Conservation (phyloP, 1,139 yeast genomes). For the Entelexis sorbosivorans region DNA sequence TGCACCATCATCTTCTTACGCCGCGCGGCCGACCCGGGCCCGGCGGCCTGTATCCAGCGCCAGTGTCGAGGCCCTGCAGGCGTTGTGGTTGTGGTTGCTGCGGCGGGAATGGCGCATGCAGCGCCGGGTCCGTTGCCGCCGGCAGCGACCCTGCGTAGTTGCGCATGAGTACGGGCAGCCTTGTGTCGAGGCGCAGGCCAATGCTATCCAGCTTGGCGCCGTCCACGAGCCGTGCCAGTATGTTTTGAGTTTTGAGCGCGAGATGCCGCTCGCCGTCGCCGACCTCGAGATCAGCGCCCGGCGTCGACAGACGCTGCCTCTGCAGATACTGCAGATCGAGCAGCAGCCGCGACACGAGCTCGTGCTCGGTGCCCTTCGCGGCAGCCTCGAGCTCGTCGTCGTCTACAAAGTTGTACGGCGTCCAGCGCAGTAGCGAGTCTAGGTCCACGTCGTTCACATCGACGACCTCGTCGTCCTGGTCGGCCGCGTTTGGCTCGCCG, state of each 20-base stretch:
- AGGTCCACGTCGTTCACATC: constrained; percentile 11
- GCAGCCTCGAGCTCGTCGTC: constrained; percentile 46
- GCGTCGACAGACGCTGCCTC: constrained; percentile 40
- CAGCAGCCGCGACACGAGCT: constrained; percentile 46
- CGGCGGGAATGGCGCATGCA: constrained; percentile 4
- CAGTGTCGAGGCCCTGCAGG: constrained; percentile 8
- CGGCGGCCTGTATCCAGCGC: neutral
- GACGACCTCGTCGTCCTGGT: neutral
- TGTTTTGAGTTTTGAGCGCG: constrained; percentile 42
- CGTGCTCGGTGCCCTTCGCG: constrained; percentile 38
- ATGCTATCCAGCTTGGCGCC: constrained; percentile 26
- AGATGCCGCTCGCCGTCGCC: constrained; percentile 39
- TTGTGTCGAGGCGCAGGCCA: constrained; percentile 26
- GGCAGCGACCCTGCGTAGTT: constrained; percentile 77
- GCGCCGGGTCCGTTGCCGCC: constrained; percentile 34
- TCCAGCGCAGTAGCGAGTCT: constrained; percentile 43
- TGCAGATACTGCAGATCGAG: constrained; percentile 54
- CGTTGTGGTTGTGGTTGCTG: constrained; percentile 10
- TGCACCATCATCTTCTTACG: neutral
- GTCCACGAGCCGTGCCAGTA: constrained; percentile 39
- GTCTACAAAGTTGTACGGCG: constrained; percentile 41
- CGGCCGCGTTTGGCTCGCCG: neutral
- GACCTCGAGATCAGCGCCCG: constrained; percentile 23
- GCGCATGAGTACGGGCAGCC: constrained; percentile 57
- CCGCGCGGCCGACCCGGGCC: constrained; percentile 11